A percentile compares a stretch with the other conserved stretches of the same genome.
These are phyloP conservation scores for Alternaria gansuensis DNA, from an alignment of 2,329 filamentous ascomycete species.

Conservation along the genomic window DNA sequence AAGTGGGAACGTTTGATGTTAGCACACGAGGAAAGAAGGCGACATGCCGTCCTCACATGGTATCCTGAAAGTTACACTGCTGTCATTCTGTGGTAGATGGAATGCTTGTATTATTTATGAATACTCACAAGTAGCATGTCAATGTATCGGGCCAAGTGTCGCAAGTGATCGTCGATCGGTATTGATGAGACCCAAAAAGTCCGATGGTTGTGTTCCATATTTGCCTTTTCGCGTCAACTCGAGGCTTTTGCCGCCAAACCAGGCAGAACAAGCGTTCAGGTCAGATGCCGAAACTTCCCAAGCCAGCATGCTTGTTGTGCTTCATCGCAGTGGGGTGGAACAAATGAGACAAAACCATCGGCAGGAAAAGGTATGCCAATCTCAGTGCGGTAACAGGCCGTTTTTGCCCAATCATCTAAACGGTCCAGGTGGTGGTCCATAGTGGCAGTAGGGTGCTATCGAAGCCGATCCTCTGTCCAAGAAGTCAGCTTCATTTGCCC, in stretches of 20 bases:
- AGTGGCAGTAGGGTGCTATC: constrained; percentile 19
- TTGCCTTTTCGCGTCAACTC: constrained; percentile 3
- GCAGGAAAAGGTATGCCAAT: background rate
- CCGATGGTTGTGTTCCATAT: background rate
- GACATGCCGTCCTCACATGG: no score
- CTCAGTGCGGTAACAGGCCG: background rate
- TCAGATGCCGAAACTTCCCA: background rate
- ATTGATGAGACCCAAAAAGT: background rate
- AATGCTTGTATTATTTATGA: constrained; percentile 2
- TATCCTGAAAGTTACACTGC: background rate
- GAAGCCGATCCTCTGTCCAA: constrained; percentile 40
- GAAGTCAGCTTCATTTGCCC: constrained; percentile 29
- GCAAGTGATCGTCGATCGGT: background rate
- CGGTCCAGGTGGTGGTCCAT: background rate
- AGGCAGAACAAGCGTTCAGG: background rate
- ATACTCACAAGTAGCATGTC: background rate
- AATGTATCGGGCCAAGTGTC: background rate
- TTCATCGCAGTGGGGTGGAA: background rate
- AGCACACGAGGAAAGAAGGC: no score
- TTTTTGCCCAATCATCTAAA: background rate
- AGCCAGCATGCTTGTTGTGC: background rate
- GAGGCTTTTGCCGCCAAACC: background rate
- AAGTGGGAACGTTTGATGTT: background rate
- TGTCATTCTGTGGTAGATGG: background rate
- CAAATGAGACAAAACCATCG: background rate